These are phyloP conservation scores for Beauveria sp. DNA, from an alignment of 2,329 filamentous ascomycete species.

Conservation along the genomic window DNA sequence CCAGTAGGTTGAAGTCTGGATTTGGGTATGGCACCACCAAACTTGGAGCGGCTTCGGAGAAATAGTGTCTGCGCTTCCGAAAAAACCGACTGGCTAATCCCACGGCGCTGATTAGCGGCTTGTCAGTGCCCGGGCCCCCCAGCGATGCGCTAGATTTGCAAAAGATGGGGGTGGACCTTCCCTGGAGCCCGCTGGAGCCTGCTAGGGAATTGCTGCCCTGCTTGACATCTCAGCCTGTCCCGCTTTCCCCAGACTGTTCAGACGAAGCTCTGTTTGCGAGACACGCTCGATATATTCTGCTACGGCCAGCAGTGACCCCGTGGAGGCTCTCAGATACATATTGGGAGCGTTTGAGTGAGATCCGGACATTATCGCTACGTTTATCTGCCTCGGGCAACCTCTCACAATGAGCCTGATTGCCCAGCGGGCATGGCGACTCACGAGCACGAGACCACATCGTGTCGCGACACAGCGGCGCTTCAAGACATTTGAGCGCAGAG, in stretches of 20 bases:
- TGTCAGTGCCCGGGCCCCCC: not conserved
- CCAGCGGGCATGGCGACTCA: constrained; percentile 4
- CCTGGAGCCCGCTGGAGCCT: constrained; percentile 3
- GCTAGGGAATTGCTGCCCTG: not conserved
- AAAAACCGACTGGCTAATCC: not conserved
- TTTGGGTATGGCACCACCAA: not conserved
- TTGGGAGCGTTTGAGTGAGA: not conserved
- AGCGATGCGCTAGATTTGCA: constrained; percentile 5
- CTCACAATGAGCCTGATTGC: not conserved
- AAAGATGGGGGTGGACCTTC: constrained; percentile 6
- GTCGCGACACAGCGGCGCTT: constrained; percentile 8
- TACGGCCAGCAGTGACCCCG: not conserved
- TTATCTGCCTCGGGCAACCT: not conserved
- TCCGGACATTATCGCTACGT: not conserved
- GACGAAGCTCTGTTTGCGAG: constrained; percentile 5
- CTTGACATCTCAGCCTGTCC: not conserved
- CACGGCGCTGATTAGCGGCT: constrained; percentile 1
- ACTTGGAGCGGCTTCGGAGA: constrained; percentile 1
- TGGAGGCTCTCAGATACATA: not conserved
- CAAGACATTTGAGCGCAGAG: constrained; percentile 10
- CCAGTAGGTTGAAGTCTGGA: no score
- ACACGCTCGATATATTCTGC: not conserved
- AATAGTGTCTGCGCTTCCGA: constrained; percentile 11
- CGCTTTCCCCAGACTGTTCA: constrained; percentile 9
- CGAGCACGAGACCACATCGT: constrained; percentile 6